Evolutionary conservation across 257 asterid genomes (phyloP).

Genomic region (Marsdenia floribunda): DNA sequence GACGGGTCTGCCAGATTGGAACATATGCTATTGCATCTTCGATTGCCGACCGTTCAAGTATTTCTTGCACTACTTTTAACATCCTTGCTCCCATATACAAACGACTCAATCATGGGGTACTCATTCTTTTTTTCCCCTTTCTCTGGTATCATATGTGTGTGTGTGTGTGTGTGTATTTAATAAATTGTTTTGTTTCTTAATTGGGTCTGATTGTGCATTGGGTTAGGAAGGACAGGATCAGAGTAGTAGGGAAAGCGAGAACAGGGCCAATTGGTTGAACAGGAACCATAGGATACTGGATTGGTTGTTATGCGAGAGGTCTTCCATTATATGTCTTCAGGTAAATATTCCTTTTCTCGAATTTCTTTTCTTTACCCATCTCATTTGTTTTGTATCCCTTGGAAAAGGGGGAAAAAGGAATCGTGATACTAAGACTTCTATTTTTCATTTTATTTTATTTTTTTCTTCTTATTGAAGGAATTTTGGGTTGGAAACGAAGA

Average conservation of each 20-base stretch:
- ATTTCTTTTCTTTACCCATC: neutral
- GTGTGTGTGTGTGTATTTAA: neutral
- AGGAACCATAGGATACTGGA: conserved; percentile 81
- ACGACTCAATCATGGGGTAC: conserved; percentile 67
- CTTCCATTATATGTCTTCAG: conserved; percentile 98
- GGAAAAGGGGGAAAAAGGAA: too few relatives aligned
- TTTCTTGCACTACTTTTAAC: conserved; percentile 96
- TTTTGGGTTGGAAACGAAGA: conserved; percentile 99
- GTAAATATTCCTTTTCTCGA: conserved; percentile 20
- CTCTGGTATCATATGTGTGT: neutral
- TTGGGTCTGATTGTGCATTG: conserved; percentile 18
- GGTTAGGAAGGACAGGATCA: conserved; percentile 66
- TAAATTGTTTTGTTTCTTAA: conserved; percentile 11
- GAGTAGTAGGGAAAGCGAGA: conserved; percentile 84
- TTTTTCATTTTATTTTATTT: neutral
- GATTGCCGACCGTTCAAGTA: conserved; percentile 62
- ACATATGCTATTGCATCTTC: conserved; percentile 80
- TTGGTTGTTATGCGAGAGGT: conserved; percentile 87
- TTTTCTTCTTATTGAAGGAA: conserved; percentile 61
- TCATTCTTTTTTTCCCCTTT: neutral
- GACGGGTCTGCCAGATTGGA: conserved; percentile 70
- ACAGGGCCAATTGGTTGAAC: conserved; percentile 70
- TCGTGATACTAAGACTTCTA: neutral
- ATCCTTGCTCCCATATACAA: conserved; percentile 97
- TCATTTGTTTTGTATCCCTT: conserved; percentile 2